Percentiles rank a stretch among this genome's conserved stretches.
Evolutionary conservation across 192 early-diverging fungal genomes (phyloP).

Genomic region (Phlyctochytrium arcticum): DNA sequence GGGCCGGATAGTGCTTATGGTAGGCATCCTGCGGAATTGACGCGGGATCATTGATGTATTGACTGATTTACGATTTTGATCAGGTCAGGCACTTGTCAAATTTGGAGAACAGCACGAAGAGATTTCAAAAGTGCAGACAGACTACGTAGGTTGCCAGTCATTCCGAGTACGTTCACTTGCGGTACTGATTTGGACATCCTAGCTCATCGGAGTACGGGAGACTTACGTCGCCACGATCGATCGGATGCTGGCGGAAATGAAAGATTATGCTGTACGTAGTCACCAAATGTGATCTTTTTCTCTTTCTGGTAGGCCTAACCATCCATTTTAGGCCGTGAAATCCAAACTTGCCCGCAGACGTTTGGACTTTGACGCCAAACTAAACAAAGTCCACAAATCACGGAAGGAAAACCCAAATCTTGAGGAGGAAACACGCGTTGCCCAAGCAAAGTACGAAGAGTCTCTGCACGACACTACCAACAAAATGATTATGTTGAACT

Average conservation of each 20-base stretch:
- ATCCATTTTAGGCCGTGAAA: conserved; percentile 58
- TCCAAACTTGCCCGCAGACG: conserved; percentile 85
- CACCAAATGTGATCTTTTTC: neutral
- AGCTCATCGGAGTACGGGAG: conserved; percentile 30
- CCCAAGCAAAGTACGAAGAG: conserved; percentile 93
- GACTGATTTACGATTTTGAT: neutral
- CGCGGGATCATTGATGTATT: neutral
- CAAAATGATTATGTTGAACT: conserved; percentile 79
- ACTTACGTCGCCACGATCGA: conserved; percentile 50
- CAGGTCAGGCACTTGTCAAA: conserved; percentile 49
- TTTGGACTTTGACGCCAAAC: conserved; percentile 89
- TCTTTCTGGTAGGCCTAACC: neutral
- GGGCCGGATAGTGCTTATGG: conserved; percentile 35
- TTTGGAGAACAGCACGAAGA: conserved; percentile 45
- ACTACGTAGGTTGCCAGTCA: conserved; percentile 33
- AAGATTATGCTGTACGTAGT: conserved; percentile 49
- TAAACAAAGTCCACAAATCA: conserved; percentile 79
- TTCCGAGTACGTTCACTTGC: too few species aligned
- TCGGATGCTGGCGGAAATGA: conserved; percentile 34
- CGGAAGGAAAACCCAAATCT: conserved; percentile 89
- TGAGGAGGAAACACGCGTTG: conserved; percentile 84
- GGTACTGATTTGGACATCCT: neutral
- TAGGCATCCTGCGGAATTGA: too few species aligned
- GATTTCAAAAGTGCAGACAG: conserved; percentile 43
- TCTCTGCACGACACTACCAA: conserved; percentile 68